phyloP scores from a whole-genome alignment of 345 rosid genomes.

The Gossypium arboreum region DNA sequence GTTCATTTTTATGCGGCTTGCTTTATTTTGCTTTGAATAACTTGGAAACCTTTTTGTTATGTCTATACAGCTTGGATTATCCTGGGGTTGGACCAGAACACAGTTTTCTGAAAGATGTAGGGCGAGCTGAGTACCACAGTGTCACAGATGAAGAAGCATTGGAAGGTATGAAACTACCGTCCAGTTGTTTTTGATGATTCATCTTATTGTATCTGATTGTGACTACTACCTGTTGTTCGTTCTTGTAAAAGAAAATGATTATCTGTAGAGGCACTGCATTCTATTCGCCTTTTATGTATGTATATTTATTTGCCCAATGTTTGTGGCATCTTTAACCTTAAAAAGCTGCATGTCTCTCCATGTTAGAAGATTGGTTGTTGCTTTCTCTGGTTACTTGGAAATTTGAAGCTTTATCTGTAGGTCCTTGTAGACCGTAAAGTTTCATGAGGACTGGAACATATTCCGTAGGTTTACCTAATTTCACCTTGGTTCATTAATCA shows the following conservation, averaged over 20 bases:
- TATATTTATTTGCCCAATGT: not conserved
- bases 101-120: slow-evolving; percentile 80
- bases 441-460: not conserved
- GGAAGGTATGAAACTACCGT: slow-evolving; percentile 49
- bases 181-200: not conserved
- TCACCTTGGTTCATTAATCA: not conserved
- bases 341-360: not conserved
- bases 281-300: not conserved
- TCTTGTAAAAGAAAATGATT: not conserved
- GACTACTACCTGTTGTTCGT: not conserved
- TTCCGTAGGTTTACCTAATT: not conserved
- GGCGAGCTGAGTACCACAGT: slow-evolving; percentile 76
- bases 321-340: not conserved
- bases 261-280: not conserved
- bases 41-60: not conserved
- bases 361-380: not conserved
- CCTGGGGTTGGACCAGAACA: slow-evolving; percentile 99
- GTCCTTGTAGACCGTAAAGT: slow-evolving; percentile 12
- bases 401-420: not conserved
- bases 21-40: not conserved
- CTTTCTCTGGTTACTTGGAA: not conserved
- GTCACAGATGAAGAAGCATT: slow-evolving; percentile 86
- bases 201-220: not conserved
- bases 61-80: slow-evolving; percentile 69
- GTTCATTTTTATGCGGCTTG: not conserved